These are phyloP conservation scores for Cytospora chrysosperma DNA, from an alignment of 2,329 filamentous ascomycete species.

Conservation along the genomic window DNA sequence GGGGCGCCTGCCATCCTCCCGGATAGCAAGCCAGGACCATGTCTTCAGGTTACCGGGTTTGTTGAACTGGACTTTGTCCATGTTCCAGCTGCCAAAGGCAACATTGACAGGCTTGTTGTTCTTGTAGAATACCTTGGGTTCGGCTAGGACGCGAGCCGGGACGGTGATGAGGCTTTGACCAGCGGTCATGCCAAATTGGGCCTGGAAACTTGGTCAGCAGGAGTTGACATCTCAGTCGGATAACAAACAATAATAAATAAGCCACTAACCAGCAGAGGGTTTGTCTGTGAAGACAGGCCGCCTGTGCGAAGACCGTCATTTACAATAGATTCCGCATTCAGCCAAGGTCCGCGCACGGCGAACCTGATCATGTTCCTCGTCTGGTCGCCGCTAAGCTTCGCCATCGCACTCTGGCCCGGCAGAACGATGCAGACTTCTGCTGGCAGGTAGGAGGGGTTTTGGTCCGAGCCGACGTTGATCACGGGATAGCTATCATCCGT, in stretches of 20 bases:
- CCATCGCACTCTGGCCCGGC: conserved; percentile 53
- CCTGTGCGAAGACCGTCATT: conserved; percentile 48
- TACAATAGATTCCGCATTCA: conserved; percentile 57
- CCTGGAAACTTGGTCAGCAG: conserved; percentile 30
- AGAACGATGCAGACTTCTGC: conserved; percentile 56
- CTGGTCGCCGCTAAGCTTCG: conserved; percentile 48
- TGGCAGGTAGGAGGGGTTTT: conserved; percentile 57
- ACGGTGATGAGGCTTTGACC: conserved; percentile 58
- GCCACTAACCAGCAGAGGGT: conserved; percentile 39
- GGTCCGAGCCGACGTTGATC: conserved; percentile 57
- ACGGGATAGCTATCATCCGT: conserved; percentile 44
- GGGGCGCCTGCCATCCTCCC: neutral
- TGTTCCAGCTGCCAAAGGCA: conserved; percentile 57
- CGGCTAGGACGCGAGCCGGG: conserved; percentile 55
- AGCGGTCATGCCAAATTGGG: conserved; percentile 47
- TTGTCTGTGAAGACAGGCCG: conserved; percentile 42
- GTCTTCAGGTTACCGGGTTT: conserved; percentile 37
- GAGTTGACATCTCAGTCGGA: conserved; percentile 37
- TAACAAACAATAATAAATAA: neutral
- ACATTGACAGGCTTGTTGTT: conserved; percentile 28
- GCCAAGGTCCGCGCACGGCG: conserved; percentile 54
- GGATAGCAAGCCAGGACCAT: conserved; percentile 41
- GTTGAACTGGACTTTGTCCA: conserved; percentile 50
- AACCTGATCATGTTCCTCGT: conserved; percentile 60
- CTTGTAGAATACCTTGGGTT: conserved; percentile 54